phyloP scores from a whole-genome alignment of 2,329 filamentous ascomycete genomes.

The Sporothrix mexicana region DNA sequence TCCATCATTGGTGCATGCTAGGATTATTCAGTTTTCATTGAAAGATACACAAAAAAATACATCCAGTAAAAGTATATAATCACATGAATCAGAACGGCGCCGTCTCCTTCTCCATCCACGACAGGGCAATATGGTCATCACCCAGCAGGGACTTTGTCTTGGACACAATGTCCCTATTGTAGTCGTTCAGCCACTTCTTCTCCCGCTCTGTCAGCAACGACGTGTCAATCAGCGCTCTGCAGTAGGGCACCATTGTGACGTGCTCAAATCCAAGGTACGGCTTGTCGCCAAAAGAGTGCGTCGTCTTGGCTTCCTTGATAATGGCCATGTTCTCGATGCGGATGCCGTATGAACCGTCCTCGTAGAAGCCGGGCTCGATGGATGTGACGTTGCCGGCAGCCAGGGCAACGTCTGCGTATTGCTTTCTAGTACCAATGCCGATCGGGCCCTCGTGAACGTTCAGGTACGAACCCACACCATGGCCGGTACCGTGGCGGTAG shows the following conservation, averaged over 20 bases:
- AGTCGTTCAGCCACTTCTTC: conserved; percentile 84
- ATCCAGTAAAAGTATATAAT: background rate
- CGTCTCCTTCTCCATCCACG: conserved; percentile 90
- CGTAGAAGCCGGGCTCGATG: conserved; percentile 96
- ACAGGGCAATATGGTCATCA: conserved; percentile 70
- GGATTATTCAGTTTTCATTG: background rate
- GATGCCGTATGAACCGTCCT: conserved; percentile 92
- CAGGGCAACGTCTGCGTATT: conserved; percentile 89
- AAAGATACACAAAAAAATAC: background rate
- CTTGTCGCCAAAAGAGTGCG: conserved; percentile 89
- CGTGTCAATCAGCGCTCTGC: conserved; percentile 82
- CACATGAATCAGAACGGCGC: conserved; percentile 56
- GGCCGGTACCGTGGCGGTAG: conserved; percentile 94
- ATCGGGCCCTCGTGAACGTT: conserved; percentile 98
- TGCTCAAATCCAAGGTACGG: conserved; percentile 95
- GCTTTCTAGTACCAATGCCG: conserved; percentile 88
- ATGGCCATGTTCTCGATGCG: conserved; percentile 96
- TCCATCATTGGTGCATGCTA: background rate
- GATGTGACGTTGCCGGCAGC: conserved; percentile 94
- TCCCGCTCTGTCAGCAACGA: conserved; percentile 74
- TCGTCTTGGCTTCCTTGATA: conserved; percentile 85
- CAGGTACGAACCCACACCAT: conserved; percentile 91
- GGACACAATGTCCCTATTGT: conserved; percentile 78
- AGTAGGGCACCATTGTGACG: conserved; percentile 96
- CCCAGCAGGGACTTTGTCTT: conserved; percentile 82